These are phyloP conservation scores for Graphiopsis chlorocephala DNA, from an alignment of 2,329 filamentous ascomycete species.

Conservation along the genomic window DNA sequence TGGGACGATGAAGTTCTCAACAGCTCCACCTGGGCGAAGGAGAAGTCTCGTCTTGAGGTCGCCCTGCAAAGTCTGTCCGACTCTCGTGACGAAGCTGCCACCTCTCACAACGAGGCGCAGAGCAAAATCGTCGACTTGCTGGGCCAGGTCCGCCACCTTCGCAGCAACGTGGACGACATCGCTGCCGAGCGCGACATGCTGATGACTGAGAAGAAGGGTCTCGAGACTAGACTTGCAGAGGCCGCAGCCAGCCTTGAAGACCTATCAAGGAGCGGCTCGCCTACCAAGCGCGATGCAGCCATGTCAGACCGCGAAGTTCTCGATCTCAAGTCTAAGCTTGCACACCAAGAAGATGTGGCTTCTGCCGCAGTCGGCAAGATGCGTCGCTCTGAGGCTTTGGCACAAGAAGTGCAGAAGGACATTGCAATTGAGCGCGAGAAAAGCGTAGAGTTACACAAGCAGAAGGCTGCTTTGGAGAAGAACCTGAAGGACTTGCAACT, in stretches of 20 bases:
- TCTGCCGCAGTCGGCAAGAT: constrained; percentile 94
- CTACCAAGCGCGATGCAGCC: constrained; percentile 85
- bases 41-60: constrained; percentile 87
- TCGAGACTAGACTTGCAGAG: constrained; percentile 82
- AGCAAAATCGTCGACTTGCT: constrained; percentile 86
- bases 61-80: constrained; percentile 84
- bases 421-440: constrained; percentile 81
- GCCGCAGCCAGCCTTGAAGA: constrained; percentile 87
- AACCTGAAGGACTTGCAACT: constrained; percentile 86
- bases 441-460: constrained; percentile 77
- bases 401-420: constrained; percentile 88
- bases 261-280: constrained; percentile 71
- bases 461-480: constrained; percentile 88
- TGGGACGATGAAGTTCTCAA: constrained; percentile 99
- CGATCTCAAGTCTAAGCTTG: constrained; percentile 81
- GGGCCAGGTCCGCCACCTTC: constrained; percentile 81
- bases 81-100: constrained; percentile 89
- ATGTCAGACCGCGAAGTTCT: constrained; percentile 84
- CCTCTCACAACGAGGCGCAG: constrained; percentile 92
- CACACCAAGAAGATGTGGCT: constrained; percentile 90
- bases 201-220: constrained; percentile 81
- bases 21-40: constrained; percentile 96
- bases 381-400: constrained; percentile 84
- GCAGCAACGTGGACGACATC: constrained; percentile 81
- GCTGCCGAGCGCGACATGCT: constrained; percentile 81